Conservation (phyloP, 345 rosid genomes). For the Punica granatum region DNA sequence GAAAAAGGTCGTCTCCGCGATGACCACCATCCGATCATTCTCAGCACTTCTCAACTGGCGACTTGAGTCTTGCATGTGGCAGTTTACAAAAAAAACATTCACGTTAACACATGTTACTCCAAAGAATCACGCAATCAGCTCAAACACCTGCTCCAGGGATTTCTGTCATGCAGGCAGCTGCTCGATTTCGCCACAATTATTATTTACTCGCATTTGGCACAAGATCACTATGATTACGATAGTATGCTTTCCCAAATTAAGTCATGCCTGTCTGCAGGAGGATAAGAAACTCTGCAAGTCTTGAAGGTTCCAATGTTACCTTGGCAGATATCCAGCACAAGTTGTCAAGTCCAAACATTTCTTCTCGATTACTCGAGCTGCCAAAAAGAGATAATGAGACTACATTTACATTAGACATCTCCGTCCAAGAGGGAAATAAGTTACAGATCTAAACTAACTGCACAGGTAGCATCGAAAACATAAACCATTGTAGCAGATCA, state of each 20-base stretch:
- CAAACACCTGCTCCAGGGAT: background rate
- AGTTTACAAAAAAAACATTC: background rate
- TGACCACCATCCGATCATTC: background rate
- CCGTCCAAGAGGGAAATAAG: no score
- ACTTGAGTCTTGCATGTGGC: background rate
- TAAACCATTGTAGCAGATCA: background rate
- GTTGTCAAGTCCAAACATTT: constrained; percentile 80
- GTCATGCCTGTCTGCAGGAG: constrained; percentile 98
- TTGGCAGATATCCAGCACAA: constrained; percentile 90
- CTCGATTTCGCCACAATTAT: background rate
- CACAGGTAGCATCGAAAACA: background rate
- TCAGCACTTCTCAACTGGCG: background rate
- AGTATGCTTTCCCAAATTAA: constrained; percentile 86
- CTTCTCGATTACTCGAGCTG: constrained; percentile 92
- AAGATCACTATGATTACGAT: constrained; percentile 74
- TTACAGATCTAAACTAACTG: background rate
- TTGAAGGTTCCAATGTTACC: constrained; percentile 85
- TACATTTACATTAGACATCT: background rate
- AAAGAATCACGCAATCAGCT: background rate
- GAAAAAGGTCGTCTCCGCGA: background rate
- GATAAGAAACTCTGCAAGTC: constrained; percentile 74
- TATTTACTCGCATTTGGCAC: constrained; percentile 56
- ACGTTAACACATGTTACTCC: background rate
- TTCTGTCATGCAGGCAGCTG: background rate
- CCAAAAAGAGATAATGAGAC: constrained; percentile 10